A percentile compares a stretch with the other conserved stretches of the same genome.
Evolutionary conservation across 768 basidiomycete species (phyloP).

Genomic region (Butyriboletus loyo): DNA sequence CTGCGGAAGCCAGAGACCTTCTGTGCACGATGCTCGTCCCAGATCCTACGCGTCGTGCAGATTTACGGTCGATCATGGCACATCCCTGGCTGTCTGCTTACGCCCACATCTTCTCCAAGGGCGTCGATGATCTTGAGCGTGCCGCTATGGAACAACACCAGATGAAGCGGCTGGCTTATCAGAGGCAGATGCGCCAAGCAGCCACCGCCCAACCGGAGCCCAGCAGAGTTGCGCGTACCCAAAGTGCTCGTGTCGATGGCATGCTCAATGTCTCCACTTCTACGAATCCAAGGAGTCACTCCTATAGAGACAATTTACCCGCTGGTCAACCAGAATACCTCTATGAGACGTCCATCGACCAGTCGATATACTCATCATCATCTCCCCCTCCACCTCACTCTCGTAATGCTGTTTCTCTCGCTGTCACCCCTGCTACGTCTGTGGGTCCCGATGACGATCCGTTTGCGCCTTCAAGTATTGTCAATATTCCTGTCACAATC

Average conservation of each 20-base stretch:
- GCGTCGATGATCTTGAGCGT: slow-evolving; percentile 75
- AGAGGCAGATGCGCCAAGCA: slow-evolving; percentile 69
- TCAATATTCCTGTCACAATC: slow-evolving; percentile 29
- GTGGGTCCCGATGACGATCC: slow-evolving; percentile 63
- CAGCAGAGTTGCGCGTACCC: slow-evolving; percentile 41
- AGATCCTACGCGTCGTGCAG: slow-evolving; percentile 78
- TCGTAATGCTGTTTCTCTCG: slow-evolving; percentile 39
- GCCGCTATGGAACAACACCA: slow-evolving; percentile 83
- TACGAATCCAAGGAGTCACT: slow-evolving; percentile 38
- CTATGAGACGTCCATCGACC: slow-evolving; percentile 70
- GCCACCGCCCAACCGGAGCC: slow-evolving; percentile 34
- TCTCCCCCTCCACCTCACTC: slow-evolving; percentile 33
- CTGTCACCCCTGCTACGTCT: slow-evolving; percentile 44
- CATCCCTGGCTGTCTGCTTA: slow-evolving; percentile 79
- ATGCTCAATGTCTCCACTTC: slow-evolving; percentile 34
- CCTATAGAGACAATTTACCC: slow-evolving; percentile 49
- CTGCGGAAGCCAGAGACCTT: slow-evolving; percentile 76
- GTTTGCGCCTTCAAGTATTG: slow-evolving; percentile 47
- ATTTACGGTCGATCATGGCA: slow-evolving; percentile 73
- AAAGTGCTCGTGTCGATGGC: slow-evolving; percentile 55
- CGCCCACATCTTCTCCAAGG: slow-evolving; percentile 53
- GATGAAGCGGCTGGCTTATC: slow-evolving; percentile 77
- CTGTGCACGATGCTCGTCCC: slow-evolving; percentile 93
- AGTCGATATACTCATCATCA: slow-evolving; percentile 43
- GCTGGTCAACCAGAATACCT: slow-evolving; percentile 59